These are phyloP conservation scores for Stenocarpella maydis DNA, from an alignment of 2,329 filamentous ascomycete species.

Conservation along the genomic window DNA sequence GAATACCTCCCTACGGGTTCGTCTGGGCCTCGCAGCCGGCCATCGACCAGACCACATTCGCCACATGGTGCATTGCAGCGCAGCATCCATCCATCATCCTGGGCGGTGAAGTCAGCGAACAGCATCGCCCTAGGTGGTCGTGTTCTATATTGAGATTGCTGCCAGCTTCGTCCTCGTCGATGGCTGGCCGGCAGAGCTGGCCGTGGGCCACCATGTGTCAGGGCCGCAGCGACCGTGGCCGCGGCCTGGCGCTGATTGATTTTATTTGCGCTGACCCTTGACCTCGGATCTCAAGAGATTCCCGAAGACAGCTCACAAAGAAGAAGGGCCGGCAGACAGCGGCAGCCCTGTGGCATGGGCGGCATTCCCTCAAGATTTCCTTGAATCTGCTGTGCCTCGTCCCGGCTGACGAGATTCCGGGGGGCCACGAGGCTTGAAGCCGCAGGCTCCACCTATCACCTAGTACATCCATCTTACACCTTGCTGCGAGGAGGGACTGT, in stretches of 20 bases:
- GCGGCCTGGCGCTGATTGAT: neutral
- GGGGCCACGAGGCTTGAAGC: constrained; percentile 19
- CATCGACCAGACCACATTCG: neutral
- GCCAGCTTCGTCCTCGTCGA: neutral
- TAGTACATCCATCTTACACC: no score
- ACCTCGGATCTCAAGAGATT: no score
- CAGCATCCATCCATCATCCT: neutral
- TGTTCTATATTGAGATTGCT: constrained; percentile 23
- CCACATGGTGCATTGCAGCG: neutral
- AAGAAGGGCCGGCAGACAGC: neutral
- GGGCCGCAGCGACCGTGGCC: neutral
- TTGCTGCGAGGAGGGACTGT: no score
- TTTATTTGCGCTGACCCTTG: neutral
- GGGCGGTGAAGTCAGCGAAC: neutral
- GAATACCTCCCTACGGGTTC: constrained; percentile 17
- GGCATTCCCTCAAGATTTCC: constrained; percentile 14
- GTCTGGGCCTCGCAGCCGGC: neutral
- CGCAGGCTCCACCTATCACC: constrained; percentile 13
- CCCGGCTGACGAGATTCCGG: constrained; percentile 28
- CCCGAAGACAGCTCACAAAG: neutral
- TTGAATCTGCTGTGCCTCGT: constrained; percentile 13
- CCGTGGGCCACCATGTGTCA: neutral
- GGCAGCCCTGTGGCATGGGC: constrained; percentile 17
- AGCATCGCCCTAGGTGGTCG: constrained; percentile 2
- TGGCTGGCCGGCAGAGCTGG: constrained; percentile 6